Base-by-base conservation (phyloP, 306 rosid genomes). In the Begonia masoniana region DNA sequence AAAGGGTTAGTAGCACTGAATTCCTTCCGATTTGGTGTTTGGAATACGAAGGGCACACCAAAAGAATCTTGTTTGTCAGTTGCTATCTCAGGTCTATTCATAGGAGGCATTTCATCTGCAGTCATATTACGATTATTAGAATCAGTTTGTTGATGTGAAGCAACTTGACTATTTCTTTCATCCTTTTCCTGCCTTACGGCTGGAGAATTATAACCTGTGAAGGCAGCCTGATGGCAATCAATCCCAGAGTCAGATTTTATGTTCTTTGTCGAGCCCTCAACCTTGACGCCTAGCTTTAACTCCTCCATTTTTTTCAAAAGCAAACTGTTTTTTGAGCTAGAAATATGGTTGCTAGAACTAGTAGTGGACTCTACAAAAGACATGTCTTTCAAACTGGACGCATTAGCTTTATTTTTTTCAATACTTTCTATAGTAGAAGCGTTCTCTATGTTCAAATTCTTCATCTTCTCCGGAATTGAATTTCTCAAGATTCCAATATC, bases 1-100 rank as follows among this genome's bases (percentile, higher is more conserved):
- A 65, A 69, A 31, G 77, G 84, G 69, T 74, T 83, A 71, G 19
- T 82, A 43, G 77, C 74, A 46, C n/a, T 58, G 63, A 69, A 78
- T 64, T 76, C 72, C 54, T 59, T 73, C 14, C 71, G 57, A 26
- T 58, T 64, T 15, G 78, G 75, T 10, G 92, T 71, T 74, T 78
- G 79, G 60, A 81, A 83, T 69, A 74, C 72, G 67, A 70, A 69
- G 52, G 91, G 58, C 39, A 63, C 54, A 6, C 68, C 72, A 12
- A 62, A 43, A 59, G 47, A 41, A 47, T 68, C 80, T 43, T 69
- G 77, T 60, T 76, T 82, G 52, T 57, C 76, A 49, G 67, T 76
- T 51, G 55, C 59, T 53, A 31, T 71, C 45, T 45, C 42, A 56
- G 53, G 65, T 59, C 63, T 59, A 46, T 63, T 50, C 26, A 19